Evolutionary conservation across 1,284 basidiomycete genomes (phyloP).

Genomic region (Malassezia vespertilionis): DNA sequence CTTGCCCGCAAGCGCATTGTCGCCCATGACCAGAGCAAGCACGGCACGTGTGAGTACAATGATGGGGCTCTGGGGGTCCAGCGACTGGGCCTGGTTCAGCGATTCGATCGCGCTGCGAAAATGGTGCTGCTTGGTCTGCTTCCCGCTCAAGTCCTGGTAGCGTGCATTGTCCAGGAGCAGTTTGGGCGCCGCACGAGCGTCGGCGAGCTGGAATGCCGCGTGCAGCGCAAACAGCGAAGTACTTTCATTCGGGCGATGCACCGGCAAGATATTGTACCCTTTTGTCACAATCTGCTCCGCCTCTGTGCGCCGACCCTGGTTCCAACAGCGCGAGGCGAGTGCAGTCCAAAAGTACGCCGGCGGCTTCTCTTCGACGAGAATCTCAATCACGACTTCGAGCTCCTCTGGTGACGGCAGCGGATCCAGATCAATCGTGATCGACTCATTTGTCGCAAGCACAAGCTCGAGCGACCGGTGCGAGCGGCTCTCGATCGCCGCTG

Average conservation of each 20-base stretch:
- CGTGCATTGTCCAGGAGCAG: slow-evolving; percentile 32
- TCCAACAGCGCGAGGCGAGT: slow-evolving; percentile 30
- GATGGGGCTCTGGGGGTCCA: slow-evolving; percentile 27
- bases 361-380: slow-evolving; percentile 32
- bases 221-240: slow-evolving; percentile 28
- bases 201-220: slow-evolving; percentile 26
- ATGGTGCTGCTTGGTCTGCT: slow-evolving; percentile 23
- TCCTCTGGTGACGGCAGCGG: slow-evolving; percentile 34
- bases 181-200: slow-evolving; percentile 33
- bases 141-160: slow-evolving; percentile 28
- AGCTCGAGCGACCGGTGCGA: slow-evolving; percentile 28
- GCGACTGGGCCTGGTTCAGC: slow-evolving; percentile 19
- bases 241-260: slow-evolving; percentile 25
- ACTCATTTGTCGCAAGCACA: slow-evolving; percentile 33
- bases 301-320: slow-evolving; percentile 25
- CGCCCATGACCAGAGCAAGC: slow-evolving; percentile 24
- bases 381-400: slow-evolving; percentile 33
- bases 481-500: background rate
- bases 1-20: slow-evolving; percentile 24
- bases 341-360: slow-evolving; percentile 33
- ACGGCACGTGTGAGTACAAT: slow-evolving; percentile 27
- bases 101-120: slow-evolving; percentile 19
- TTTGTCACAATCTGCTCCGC: slow-evolving; percentile 25
- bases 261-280: slow-evolving; percentile 25
- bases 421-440: slow-evolving; percentile 33